Conservation (phyloP, 768 basidiomycete genomes). For the Collybiopsis luxurians region DNA sequence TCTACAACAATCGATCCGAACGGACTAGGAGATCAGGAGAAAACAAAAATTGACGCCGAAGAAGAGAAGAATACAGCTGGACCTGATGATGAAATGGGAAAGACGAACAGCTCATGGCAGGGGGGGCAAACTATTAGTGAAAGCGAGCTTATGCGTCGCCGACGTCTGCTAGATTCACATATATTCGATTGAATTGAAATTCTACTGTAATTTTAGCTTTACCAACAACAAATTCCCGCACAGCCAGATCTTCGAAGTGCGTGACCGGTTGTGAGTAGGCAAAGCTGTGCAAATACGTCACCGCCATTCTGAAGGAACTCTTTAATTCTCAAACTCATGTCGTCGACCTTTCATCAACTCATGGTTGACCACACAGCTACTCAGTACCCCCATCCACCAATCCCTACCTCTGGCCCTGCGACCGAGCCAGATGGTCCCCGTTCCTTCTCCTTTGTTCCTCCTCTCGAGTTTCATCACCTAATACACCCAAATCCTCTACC, state of each 20-base stretch:
- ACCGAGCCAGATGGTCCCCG: constrained; percentile 15
- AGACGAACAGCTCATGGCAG: constrained; percentile 33
- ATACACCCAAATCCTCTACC: not conserved
- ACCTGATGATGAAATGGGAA: constrained; percentile 7
- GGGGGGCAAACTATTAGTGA: constrained; percentile 74
- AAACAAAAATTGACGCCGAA: constrained; percentile 6
- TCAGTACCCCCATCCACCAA: constrained; percentile 17
- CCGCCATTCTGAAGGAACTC: not conserved
- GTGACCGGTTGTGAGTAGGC: not conserved
- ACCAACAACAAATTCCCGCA: not conserved
- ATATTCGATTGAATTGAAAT: constrained; percentile 44
- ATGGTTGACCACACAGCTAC: constrained; percentile 24
- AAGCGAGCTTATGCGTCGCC: constrained; percentile 72
- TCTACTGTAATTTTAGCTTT: too few relatives aligned
- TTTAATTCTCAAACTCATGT: not conserved
- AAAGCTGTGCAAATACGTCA: constrained; percentile 4
- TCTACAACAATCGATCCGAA: constrained; percentile 7
- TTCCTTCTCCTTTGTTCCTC: constrained; percentile 9
- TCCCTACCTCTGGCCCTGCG: constrained; percentile 18
- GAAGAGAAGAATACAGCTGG: not conserved
- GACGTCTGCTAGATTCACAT: constrained; percentile 74
- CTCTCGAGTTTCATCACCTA: not conserved
- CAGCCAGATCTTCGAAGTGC: not conserved
- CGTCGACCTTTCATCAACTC: constrained; percentile 4
- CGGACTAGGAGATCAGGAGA: not conserved